Evolutionary conservation across 805 yeast species (phyloP).

Genomic region (Kurtzmaniella cleridarum): DNA sequence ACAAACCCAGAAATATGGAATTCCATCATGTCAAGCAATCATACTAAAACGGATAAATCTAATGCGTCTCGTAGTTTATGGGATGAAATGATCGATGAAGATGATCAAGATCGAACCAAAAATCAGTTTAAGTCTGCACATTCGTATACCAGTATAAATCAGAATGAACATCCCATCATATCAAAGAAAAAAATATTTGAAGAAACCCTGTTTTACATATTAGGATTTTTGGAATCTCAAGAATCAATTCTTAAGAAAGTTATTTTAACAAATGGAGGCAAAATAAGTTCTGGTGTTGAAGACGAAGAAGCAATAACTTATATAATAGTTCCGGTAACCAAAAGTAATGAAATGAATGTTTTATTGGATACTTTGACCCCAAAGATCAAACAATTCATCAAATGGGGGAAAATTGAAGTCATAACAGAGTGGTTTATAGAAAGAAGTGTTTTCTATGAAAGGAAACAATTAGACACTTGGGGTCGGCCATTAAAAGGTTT

Average conservation of each 20-base stretch:
- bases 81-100: slow-evolving; percentile 1
- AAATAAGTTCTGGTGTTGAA: slow-evolving; percentile 11
- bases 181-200: neutral
- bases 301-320: slow-evolving; percentile 23
- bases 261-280: slow-evolving; percentile 44
- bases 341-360: slow-evolving; percentile 21
- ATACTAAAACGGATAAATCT: slow-evolving; percentile 8
- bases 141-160: too few species aligned
- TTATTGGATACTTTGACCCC: slow-evolving; percentile 22
- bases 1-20: slow-evolving; percentile 37
- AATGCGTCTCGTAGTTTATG: slow-evolving; percentile 1
- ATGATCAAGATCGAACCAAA: neutral
- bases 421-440: slow-evolving; percentile 83
- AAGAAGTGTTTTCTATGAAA: slow-evolving; percentile 57
- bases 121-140: too few species aligned
- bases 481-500: slow-evolving; percentile 44
- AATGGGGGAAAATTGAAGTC: slow-evolving; percentile 19
- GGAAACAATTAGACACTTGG: slow-evolving; percentile 56
- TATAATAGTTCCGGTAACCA: slow-evolving; percentile 25
- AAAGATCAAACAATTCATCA: slow-evolving; percentile 17
- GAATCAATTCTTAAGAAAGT: slow-evolving; percentile 32
- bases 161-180: too few species aligned
- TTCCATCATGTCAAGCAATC: slow-evolving; percentile 30
- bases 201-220: slow-evolving; percentile 34
- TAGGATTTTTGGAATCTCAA: slow-evolving; percentile 38